Percentiles rank a stretch among this genome's conserved stretches.
These are phyloP conservation scores for Hyphopichia khmerensis DNA, from an alignment of 1,139 yeast species.

Conservation along the genomic window DNA sequence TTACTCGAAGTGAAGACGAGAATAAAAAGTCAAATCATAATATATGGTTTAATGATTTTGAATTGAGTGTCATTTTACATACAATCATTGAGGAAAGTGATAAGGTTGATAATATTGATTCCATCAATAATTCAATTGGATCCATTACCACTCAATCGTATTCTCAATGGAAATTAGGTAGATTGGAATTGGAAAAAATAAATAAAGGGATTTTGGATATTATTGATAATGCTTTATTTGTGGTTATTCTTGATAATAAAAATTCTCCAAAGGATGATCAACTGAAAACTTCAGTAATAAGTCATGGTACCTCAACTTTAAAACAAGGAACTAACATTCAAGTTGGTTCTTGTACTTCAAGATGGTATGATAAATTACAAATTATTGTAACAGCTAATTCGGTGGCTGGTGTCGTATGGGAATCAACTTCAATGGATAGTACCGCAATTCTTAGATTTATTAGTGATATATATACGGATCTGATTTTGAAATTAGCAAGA, in stretches of 20 bases:
- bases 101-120: conserved; percentile 35
- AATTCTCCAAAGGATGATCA: conserved; percentile 53
- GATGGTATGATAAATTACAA: conserved; percentile 81
- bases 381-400: conserved; percentile 66
- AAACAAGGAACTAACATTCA: conserved; percentile 57
- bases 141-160: conserved; percentile 68
- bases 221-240: conserved; percentile 66
- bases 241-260: conserved; percentile 58
- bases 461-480: conserved; percentile 74
- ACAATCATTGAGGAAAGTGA: conserved; percentile 48
- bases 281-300: conserved; percentile 45
- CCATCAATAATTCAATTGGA: conserved; percentile 60
- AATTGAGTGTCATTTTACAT: conserved; percentile 51
- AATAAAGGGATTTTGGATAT: conserved; percentile 43
- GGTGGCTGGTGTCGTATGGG: conserved; percentile 76
- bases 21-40: conserved; percentile 13
- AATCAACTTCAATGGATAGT: conserved; percentile 74
- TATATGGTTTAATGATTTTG: conserved; percentile 54
- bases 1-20: conserved; percentile 32
- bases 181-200: conserved; percentile 47
- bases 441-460: conserved; percentile 72
- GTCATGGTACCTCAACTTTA: conserved; percentile 65
- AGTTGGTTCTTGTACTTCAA: conserved; percentile 70
- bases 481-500: conserved; percentile 67
- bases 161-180: conserved; percentile 60